A percentile compares a stretch with the other conserved stretches of the same genome.
Evolutionary conservation across 2,329 filamentous ascomycete species (phyloP).

Genomic region (Penicillium italicum): DNA sequence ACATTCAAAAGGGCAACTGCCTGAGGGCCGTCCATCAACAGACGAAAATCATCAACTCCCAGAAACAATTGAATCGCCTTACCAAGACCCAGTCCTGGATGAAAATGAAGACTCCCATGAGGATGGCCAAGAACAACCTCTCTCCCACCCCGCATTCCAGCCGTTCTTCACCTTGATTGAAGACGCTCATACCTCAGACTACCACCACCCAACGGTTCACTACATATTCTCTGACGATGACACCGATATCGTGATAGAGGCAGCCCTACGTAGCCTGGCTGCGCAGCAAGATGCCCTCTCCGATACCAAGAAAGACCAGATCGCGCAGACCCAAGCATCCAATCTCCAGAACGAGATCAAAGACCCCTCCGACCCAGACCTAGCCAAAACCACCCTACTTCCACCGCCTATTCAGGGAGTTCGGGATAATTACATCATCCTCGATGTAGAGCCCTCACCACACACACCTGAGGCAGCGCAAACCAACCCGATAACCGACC

Average conservation of each 20-base stretch:
- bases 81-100: constrained; percentile 9
- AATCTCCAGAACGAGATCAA: constrained; percentile 18
- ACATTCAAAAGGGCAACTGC: constrained; percentile 4
- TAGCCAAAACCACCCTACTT: constrained; percentile 36
- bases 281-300: constrained; percentile 36
- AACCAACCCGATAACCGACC: neutral
- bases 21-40: constrained; percentile 5
- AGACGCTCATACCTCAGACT: constrained; percentile 67
- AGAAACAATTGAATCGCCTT: neutral
- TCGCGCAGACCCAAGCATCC: constrained; percentile 4
- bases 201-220: constrained; percentile 79
- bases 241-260: constrained; percentile 67
- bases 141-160: constrained; percentile 54
- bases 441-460: constrained; percentile 48
- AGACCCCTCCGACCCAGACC: constrained; percentile 10
- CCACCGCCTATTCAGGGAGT: constrained; percentile 47
- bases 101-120: constrained; percentile 6
- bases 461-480: neutral
- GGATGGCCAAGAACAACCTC: constrained; percentile 17
- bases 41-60: constrained; percentile 5
- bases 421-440: constrained; percentile 55
- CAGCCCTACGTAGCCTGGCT: constrained; percentile 56
- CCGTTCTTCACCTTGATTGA: constrained; percentile 84
- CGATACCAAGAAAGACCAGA: constrained; percentile 22
- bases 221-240: constrained; percentile 96